A percentile compares a stretch with the other conserved stretches of the same genome.
These are phyloP conservation scores for Leishmania braziliensis DNA, from an alignment of 208 protist species.

Conservation along the genomic window DNA sequence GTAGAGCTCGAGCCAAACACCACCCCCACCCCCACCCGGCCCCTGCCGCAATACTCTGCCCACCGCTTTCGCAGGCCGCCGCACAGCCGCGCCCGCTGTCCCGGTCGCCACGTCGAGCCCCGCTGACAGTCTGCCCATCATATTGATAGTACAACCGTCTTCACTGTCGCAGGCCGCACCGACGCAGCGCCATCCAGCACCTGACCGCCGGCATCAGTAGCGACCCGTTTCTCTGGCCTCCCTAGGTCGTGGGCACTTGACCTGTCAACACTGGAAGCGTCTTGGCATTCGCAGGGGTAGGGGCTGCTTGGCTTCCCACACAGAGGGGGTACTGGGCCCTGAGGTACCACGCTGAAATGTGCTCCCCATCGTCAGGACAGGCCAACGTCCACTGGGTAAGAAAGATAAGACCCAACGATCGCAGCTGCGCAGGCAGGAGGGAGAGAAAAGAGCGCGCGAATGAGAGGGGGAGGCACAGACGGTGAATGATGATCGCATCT, in stretches of 20 bases:
- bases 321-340: neutral
- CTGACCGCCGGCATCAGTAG: neutral
- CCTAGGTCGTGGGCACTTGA: neutral
- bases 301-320: neutral
- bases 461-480: neutral
- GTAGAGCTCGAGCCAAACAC: neutral
- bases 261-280: too few species aligned
- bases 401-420: neutral
- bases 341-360: neutral
- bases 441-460: neutral
- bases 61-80: too few species aligned
- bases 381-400: neutral
- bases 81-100: too few species aligned
- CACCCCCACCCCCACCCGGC: neutral
- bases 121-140: too few species aligned
- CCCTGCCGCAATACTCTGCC: neutral
- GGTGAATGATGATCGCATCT: neutral
- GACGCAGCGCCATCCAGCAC: neutral
- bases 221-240: neutral
- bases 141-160: too few species aligned
- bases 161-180: too few species aligned
- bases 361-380: neutral
- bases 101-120: too few species aligned
- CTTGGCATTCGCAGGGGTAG: neutral
- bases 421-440: neutral